Evolutionary conservation across 2,329 filamentous ascomycete species (phyloP).

Genomic region (Ophidiomyces ophidiicola): DNA sequence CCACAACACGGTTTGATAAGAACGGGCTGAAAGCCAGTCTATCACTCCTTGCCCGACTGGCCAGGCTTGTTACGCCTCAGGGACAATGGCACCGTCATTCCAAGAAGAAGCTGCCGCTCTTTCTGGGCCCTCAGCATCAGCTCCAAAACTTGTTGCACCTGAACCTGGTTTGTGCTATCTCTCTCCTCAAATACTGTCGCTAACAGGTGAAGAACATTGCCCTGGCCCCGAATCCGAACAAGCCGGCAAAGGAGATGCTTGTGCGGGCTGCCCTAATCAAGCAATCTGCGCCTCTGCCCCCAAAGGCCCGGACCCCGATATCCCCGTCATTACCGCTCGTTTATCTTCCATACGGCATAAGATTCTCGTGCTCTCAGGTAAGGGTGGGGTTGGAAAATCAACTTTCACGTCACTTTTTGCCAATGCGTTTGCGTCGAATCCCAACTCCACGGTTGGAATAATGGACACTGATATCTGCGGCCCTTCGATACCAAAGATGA

Average conservation of each 20-base stretch:
- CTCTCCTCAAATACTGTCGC: too few species aligned
- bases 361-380: constrained; percentile 82
- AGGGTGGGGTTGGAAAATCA: constrained; percentile 93
- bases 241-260: constrained; percentile 61
- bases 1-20: neutral
- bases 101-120: constrained; percentile 65
- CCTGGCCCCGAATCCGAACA: constrained; percentile 56
- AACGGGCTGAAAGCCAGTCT: neutral
- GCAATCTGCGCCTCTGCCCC: constrained; percentile 85
- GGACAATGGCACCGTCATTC: constrained; percentile 66
- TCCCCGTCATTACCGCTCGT: constrained; percentile 73
- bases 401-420: constrained; percentile 83
- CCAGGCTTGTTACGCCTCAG: neutral
- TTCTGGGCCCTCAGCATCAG: constrained; percentile 60
- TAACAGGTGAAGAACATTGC: constrained; percentile 57
- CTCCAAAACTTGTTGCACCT: constrained; percentile 78
- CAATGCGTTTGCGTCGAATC: constrained; percentile 76
- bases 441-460: constrained; percentile 68
- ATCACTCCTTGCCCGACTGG: neutral
- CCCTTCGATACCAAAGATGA: constrained; percentile 95
- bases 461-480: constrained; percentile 99
- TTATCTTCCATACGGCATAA: constrained; percentile 78
- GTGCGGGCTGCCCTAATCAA: constrained; percentile 92
- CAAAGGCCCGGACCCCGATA: constrained; percentile 90
- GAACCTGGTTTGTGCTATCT: constrained; percentile 52